phyloP scores from a whole-genome alignment of 371 early-diverging fungal species.

The Blakeslea trispora region DNA sequence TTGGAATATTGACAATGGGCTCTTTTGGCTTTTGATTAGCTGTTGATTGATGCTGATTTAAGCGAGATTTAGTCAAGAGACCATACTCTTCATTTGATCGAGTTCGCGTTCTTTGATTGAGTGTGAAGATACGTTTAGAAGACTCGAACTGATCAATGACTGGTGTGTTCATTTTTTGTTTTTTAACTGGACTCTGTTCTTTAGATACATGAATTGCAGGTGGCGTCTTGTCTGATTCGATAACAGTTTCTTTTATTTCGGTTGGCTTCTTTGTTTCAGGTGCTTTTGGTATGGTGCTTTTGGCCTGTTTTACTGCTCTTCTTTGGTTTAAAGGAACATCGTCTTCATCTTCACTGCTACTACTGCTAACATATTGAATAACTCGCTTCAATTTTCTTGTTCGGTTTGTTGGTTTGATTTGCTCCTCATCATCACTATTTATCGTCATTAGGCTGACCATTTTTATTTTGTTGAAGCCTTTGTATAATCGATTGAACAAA shows the following conservation, averaged over 20 bases:
- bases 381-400: constrained; percentile 9
- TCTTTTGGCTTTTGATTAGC: too few relatives aligned
- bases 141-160: constrained; percentile 5
- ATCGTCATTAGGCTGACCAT: not conserved
- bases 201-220: not conserved
- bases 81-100: not conserved
- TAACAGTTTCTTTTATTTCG: not conserved
- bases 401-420: not conserved
- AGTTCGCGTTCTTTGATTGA: not conserved
- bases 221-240: not conserved
- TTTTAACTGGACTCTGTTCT: not conserved
- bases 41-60: not conserved
- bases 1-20: too few relatives aligned
- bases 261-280: not conserved
- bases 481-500: not conserved
- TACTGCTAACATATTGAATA: constrained; percentile 10
- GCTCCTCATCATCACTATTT: not conserved
- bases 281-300: not conserved
- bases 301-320: constrained; percentile 1
- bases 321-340: constrained; percentile 16
- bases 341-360: constrained; percentile 18
- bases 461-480: not conserved
- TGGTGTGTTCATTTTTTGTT: not conserved
- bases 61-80: not conserved
- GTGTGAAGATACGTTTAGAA: not conserved